Conservation (phyloP, 1,284 basidiomycete species). For the Cutaneotrichosporon spelunceum region DNA sequence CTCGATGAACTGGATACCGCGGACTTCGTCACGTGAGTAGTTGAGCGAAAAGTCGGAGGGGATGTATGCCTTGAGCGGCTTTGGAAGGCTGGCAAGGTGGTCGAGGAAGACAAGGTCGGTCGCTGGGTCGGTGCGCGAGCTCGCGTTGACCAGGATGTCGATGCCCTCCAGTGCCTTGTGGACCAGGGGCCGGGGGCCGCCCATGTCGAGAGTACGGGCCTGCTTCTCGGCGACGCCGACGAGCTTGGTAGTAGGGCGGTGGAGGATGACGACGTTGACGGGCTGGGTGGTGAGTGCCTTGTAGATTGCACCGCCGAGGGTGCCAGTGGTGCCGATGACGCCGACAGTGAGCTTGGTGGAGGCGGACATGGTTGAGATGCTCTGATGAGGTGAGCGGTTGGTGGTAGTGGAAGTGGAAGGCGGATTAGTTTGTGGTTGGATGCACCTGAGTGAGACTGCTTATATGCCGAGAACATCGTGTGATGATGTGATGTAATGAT, state of each 20-base stretch:
- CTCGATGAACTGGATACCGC: constrained; percentile 1
- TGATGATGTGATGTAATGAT: no score
- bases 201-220: constrained; percentile 16
- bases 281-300: constrained; percentile 2
- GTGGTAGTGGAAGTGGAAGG: no score
- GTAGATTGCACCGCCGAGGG: constrained; percentile 11
- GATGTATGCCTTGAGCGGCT: constrained; percentile 8
- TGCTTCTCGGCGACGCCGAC: constrained; percentile 16
- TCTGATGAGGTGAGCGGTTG: not conserved
- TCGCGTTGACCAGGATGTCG: constrained; percentile 7
- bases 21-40: not conserved
- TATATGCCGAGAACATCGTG: no score
- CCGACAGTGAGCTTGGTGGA: constrained; percentile 14
- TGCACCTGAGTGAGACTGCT: not conserved
- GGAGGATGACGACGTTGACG: constrained; percentile 18
- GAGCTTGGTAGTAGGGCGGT: constrained; percentile 14
- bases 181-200: not conserved
- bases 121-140: not conserved
- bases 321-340: constrained; percentile 16
- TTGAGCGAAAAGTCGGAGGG: constrained; percentile 21
- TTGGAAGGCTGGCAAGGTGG: constrained; percentile 5
- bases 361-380: not conserved
- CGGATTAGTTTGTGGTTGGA: no score
- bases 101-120: not conserved
- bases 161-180: not conserved